These are phyloP conservation scores for Datura wrightii DNA, from an alignment of 257 asterid genomes.

Conservation along the genomic window DNA sequence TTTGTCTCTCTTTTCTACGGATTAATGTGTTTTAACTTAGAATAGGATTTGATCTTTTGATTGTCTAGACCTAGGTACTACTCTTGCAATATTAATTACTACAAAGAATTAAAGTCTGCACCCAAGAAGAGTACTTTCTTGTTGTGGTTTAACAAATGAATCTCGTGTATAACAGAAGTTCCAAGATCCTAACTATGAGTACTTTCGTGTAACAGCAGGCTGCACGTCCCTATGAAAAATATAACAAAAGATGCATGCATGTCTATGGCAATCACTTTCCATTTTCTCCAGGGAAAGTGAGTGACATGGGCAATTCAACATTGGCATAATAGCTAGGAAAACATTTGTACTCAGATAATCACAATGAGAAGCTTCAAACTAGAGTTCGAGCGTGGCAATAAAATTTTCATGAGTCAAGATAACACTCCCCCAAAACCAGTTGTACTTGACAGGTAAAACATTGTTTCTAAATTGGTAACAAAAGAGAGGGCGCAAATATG, in stretches of 20 bases:
- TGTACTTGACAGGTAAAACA: background rate
- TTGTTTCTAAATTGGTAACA: background rate
- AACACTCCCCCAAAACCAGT: background rate
- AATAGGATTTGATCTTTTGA: background rate
- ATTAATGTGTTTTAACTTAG: background rate
- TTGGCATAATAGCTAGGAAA: no score
- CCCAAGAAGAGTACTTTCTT: background rate
- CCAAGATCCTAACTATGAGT: background rate
- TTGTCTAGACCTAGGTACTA: background rate
- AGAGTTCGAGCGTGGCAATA: no score
- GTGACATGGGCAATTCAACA: no score
- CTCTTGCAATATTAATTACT: background rate
- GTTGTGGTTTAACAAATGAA: background rate
- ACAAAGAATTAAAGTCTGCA: background rate
- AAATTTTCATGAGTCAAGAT: background rate
- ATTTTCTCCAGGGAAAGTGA: no score
- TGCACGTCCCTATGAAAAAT: background rate
- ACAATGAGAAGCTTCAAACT: no score
- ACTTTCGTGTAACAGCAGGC: background rate
- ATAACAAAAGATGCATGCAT: background rate
- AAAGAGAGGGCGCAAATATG: background rate
- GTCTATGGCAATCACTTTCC: no score
- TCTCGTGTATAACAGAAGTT: background rate
- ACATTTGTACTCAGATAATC: no score
- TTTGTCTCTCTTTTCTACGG: background rate